Conservation (phyloP, 768 basidiomycete species). For the Tylopilus cervinicoccineus region DNA sequence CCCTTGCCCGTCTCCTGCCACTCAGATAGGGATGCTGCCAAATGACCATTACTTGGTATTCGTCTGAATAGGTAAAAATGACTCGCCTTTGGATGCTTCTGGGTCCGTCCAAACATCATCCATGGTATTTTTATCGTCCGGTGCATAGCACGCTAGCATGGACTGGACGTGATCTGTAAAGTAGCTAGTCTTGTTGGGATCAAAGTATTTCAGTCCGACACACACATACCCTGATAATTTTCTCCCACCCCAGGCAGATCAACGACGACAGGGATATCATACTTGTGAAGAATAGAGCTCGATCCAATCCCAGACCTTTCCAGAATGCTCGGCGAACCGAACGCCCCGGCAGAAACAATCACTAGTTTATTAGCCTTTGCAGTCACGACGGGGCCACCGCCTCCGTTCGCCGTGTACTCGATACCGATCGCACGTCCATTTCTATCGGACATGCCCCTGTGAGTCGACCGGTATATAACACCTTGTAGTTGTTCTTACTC, state of each 20-base stretch:
- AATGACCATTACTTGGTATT: too few species aligned
- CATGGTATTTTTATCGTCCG: slow-evolving; percentile 44
- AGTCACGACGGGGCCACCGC: neutral
- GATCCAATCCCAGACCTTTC: slow-evolving; percentile 9
- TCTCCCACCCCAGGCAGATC: slow-evolving; percentile 7
- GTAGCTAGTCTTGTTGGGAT: neutral
- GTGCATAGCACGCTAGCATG: slow-evolving; percentile 33
- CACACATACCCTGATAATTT: slow-evolving; percentile 3
- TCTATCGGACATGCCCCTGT: neutral
- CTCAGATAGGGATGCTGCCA: too few species aligned
- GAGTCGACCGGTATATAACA: neutral
- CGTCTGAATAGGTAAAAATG: too few species aligned
- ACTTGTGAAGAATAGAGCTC: neutral
- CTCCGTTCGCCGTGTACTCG: neutral
- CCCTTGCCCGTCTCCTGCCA: too few species aligned
- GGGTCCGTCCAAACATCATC: slow-evolving; percentile 42
- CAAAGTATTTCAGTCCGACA: neutral
- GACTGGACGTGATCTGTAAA: slow-evolving; percentile 29
- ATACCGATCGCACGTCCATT: neutral
- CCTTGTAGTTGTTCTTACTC: neutral
- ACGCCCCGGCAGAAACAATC: slow-evolving; percentile 2
- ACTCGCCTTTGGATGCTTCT: slow-evolving; percentile 22
- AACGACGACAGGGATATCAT: neutral
- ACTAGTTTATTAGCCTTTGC: neutral
- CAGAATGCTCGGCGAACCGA: slow-evolving; percentile 5